Conservation (phyloP, 768 basidiomycete genomes). For the Butyriboletus loyo region DNA sequence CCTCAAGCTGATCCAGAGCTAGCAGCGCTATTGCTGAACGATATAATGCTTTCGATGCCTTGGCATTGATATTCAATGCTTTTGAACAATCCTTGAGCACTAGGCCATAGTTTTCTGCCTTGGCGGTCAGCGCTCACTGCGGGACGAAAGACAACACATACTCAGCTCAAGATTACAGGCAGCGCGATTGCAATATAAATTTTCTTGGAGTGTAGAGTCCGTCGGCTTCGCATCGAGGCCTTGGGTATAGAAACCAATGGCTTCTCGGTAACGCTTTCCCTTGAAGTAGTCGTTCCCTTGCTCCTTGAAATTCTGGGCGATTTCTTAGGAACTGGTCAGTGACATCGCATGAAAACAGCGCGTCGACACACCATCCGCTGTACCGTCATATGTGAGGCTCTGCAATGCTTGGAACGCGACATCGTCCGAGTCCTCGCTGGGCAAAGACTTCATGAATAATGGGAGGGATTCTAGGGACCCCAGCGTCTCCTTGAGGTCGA, state of each 20-base stretch:
- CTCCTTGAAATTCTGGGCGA: constrained; percentile 89
- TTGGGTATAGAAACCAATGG: constrained; percentile 85
- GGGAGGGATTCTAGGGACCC: constrained; percentile 64
- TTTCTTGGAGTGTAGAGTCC: constrained; percentile 54
- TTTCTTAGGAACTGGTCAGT: constrained; percentile 47
- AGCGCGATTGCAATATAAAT: constrained; percentile 83
- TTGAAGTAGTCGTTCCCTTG: constrained; percentile 95
- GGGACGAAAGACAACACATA: constrained; percentile 35
- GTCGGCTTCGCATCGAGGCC: constrained; percentile 83
- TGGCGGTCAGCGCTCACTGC: neutral
- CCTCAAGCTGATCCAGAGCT: constrained; percentile 69
- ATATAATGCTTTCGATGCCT: constrained; percentile 80
- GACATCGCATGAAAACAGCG: neutral
- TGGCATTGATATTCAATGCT: constrained; percentile 59
- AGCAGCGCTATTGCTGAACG: constrained; percentile 79
- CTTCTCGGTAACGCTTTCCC: constrained; percentile 83
- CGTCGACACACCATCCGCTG: constrained; percentile 78
- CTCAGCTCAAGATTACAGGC: constrained; percentile 90
- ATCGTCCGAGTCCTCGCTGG: constrained; percentile 61
- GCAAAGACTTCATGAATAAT: constrained; percentile 90
- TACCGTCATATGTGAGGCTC: constrained; percentile 83
- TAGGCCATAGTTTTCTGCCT: constrained; percentile 80
- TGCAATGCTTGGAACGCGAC: constrained; percentile 77
- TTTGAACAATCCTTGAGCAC: constrained; percentile 83
- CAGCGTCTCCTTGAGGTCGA: constrained; percentile 36